Evolutionary conservation across 2,329 filamentous ascomycete species (phyloP), one percentile per base, ranked within the genome.

Genomic region (Achaetomium macrosporum): DNA sequence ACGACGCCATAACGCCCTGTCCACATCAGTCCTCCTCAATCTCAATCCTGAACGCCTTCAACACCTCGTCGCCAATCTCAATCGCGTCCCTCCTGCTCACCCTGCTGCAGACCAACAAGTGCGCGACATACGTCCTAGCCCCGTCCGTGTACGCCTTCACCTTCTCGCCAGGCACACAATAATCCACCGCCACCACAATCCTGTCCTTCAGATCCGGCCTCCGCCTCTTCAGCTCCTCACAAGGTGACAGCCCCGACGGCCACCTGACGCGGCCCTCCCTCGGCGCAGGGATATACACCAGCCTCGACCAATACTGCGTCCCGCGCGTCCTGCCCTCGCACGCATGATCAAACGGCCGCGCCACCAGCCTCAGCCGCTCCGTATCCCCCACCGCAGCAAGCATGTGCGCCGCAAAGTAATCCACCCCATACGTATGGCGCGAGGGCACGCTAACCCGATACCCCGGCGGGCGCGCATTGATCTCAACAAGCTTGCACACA

Each of bases 371-470:
- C 20, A 63, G 47, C 13, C 61, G 44, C 6, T 53, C 52, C 7
- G 39, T 12, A 19, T 63, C 61, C 3, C 52, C 61, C 0, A 57
- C 52, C 1, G 57, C 56, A 31, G 61, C 61, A 0, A 63, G 55
- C 57, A 63, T 62, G 46, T 59, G 61, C 16, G 47, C 58, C 10
- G 57, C 61, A 20, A 63, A 63, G 53, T 54, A 63, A n/a, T 63
- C 61, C 6, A 63, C 57, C 9, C 61, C 61, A 35, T 62, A 62
- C 2, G 61, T 63, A 11, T 58, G 58, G n/a, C 55, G 42, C 2
- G 58, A 56, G 15, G 61, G 61, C 8, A 63, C 56, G 5, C 54
- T 57, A 39, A 62, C 59, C 7, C 61, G 56, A 44, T 56, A 63
- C 5, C 61, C 61, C 2, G 61, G 59, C 1, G 61, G 61, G 2